Conservation (phyloP, 306 rosid species). For the Cyamopsis tetragonoloba region DNA sequence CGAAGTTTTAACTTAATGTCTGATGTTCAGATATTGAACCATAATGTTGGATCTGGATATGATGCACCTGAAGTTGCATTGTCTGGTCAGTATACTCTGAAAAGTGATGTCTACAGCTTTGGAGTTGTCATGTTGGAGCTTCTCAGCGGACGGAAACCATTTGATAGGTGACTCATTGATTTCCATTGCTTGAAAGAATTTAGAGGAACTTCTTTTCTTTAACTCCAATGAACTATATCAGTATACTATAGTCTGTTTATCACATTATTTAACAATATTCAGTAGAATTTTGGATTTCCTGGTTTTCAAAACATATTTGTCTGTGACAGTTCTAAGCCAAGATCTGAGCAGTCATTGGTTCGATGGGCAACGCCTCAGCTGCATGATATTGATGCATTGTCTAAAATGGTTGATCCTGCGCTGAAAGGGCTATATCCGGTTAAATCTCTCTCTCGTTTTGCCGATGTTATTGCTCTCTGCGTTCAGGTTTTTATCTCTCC, state of each 20-base stretch:
- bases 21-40: conserved; percentile 57
- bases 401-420: conserved; percentile 86
- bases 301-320: conserved; percentile 28
- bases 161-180: conserved; percentile 66
- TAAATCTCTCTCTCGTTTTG: conserved; percentile 92
- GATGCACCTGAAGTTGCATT: conserved; percentile 86
- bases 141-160: conserved; percentile 82
- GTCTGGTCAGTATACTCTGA: conserved; percentile 71
- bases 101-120: conserved; percentile 89
- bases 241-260: too few species aligned
- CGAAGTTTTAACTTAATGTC: neutral
- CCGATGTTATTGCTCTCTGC: conserved; percentile 94
- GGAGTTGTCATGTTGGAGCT: conserved; percentile 98
- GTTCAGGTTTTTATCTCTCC: conserved; percentile 56
- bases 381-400: conserved; percentile 92
- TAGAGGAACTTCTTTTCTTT: too few species aligned
- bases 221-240: too few species aligned
- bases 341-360: conserved; percentile 91
- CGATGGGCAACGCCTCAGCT: conserved; percentile 98
- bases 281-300: conserved; percentile 2
- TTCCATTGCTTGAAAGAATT: too few species aligned
- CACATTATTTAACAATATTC: neutral
- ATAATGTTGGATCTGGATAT: conserved; percentile 67
- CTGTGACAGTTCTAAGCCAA: conserved; percentile 72
- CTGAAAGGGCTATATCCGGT: conserved; percentile 89